These are phyloP conservation scores for Penicillium riverlandense DNA, from an alignment of 495 filamentous ascomycete species.

Conservation along the genomic window DNA sequence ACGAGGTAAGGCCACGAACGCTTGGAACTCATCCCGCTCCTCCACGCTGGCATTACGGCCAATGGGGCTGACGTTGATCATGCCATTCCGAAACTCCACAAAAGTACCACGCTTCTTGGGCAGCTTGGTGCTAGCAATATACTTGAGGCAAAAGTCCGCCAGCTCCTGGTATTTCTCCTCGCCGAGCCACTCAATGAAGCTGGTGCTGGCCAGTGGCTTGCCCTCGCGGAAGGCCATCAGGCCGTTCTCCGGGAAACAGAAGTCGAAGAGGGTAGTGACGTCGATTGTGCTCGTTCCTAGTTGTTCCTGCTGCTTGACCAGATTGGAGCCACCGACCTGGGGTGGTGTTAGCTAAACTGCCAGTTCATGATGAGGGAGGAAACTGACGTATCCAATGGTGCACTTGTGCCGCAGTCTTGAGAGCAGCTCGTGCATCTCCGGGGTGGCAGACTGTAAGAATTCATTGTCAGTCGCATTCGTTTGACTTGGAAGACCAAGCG, in stretches of 20 bases:
- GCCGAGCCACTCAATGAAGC: slow-evolving; percentile 89
- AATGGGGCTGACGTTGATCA: slow-evolving; percentile 91
- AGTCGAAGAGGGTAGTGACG: slow-evolving; percentile 84
- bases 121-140: slow-evolving; percentile 76
- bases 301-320: slow-evolving; percentile 93
- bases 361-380: slow-evolving; percentile 6
- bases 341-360: background rate
- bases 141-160: slow-evolving; percentile 77
- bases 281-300: slow-evolving; percentile 57
- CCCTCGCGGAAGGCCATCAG: slow-evolving; percentile 85
- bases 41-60: slow-evolving; percentile 80
- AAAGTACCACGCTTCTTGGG: slow-evolving; percentile 94
- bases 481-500: slow-evolving; percentile 2
- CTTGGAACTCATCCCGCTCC: slow-evolving; percentile 74
- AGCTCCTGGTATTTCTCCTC: slow-evolving; percentile 88
- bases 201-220: slow-evolving; percentile 58
- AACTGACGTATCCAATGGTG: slow-evolving; percentile 73
- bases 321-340: slow-evolving; percentile 71
- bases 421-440: slow-evolving; percentile 79
- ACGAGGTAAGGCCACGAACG: slow-evolving; percentile 18
- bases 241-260: slow-evolving; percentile 93
- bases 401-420: slow-evolving; percentile 74
- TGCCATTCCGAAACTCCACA: slow-evolving; percentile 91
- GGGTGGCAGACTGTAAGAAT: slow-evolving; percentile 47
- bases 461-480: slow-evolving; percentile 5